Base-by-base conservation (phyloP, 2,329 filamentous ascomycete genomes). In the Trichoderma hamatum region DNA sequence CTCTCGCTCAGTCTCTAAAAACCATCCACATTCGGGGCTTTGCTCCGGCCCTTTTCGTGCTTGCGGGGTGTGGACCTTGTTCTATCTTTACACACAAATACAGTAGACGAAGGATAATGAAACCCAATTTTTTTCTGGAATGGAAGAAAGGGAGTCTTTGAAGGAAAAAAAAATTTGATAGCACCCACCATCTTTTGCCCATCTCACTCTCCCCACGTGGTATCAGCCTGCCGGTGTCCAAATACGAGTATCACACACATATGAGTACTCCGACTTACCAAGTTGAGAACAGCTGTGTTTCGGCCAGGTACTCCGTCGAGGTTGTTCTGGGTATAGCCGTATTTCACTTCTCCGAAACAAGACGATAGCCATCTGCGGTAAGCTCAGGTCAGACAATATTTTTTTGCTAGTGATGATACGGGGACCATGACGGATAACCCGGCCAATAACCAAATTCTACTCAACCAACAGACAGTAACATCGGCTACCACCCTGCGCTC, bases 61-160 rank as follows among this genome's bases (percentile, higher is more conserved):
- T 3, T 19, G 9, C 51, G n/a, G 46, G 9, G 24, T 36, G 46
- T 34, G 19, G 19, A 5, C 30, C 26, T 21, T 39, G 14, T 32
- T 56, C 51, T 56, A 65, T 65, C 51, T 65, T 56, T 65, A 46
- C 28, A 54, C 32, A 65, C 51, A 24, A 56, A 52, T 39, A n/a
- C n/a, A n/a, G n/a, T n/a, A 55, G 28, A n/a, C 5, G 7, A 56
- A 56, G 54, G 16, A 43, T n/a, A 52, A 46, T 28, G 26, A 21
- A 55, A 64, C 36, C 61, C 61, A 30, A 39, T 24, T 21, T 39
- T 30, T 11, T 64, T 64, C 61, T 54, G 52, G 61, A 64, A 64
- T 16, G 24, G 5, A 54, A 30, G 19, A 13, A 26, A 56, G 10
- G 19, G 7, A 56, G 26, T 32, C 28, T 34, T 28, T 16, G 28